Conservation (phyloP, 2,329 filamentous ascomycete genomes). For the Orbilia blumenaviensis region DNA sequence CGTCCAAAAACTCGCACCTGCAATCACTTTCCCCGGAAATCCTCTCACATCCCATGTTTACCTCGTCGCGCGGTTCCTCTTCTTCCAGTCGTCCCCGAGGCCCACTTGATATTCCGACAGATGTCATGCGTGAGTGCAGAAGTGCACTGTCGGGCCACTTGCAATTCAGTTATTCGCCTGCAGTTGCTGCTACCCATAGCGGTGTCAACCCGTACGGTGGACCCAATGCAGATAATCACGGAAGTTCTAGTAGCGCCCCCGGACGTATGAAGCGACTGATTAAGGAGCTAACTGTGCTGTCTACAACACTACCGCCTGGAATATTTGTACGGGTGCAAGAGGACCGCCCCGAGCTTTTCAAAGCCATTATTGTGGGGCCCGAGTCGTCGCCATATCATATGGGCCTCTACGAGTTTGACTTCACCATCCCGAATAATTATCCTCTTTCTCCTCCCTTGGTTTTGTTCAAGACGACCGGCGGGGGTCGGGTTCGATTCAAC, state of each 20-base stretch:
- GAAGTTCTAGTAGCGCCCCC: slow-evolving; percentile 12
- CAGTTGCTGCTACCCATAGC: slow-evolving; percentile 45
- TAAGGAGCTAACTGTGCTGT: slow-evolving; percentile 64
- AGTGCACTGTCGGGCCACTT: slow-evolving; percentile 34
- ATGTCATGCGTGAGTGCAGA: slow-evolving; percentile 32
- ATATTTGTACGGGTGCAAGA: slow-evolving; percentile 65
- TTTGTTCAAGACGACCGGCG: slow-evolving; percentile 64
- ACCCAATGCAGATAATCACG: slow-evolving; percentile 1
- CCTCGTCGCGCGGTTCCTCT: neutral
- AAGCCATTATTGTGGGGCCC: slow-evolving; percentile 66
- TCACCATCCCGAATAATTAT: slow-evolving; percentile 63
- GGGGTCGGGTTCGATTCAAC: slow-evolving; percentile 63
- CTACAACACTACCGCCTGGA: slow-evolving; percentile 65
- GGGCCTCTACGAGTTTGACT: slow-evolving; percentile 68
- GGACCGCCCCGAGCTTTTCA: slow-evolving; percentile 65
- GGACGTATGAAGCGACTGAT: slow-evolving; percentile 59
- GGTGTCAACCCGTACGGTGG: slow-evolving; percentile 10
- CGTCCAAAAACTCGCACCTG: slow-evolving; percentile 14
- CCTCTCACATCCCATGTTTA: slow-evolving; percentile 12
- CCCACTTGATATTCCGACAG: slow-evolving; percentile 33
- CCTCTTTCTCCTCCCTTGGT: slow-evolving; percentile 63
- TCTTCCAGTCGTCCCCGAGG: neutral
- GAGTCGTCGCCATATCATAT: slow-evolving; percentile 66
- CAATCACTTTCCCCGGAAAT: slow-evolving; percentile 7
- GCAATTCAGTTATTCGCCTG: slow-evolving; percentile 51